Evolutionary conservation across 2,329 filamentous ascomycete genomes (phyloP), one percentile per base, ranked within the genome.

Genomic region (Hypoxylon sp.): DNA sequence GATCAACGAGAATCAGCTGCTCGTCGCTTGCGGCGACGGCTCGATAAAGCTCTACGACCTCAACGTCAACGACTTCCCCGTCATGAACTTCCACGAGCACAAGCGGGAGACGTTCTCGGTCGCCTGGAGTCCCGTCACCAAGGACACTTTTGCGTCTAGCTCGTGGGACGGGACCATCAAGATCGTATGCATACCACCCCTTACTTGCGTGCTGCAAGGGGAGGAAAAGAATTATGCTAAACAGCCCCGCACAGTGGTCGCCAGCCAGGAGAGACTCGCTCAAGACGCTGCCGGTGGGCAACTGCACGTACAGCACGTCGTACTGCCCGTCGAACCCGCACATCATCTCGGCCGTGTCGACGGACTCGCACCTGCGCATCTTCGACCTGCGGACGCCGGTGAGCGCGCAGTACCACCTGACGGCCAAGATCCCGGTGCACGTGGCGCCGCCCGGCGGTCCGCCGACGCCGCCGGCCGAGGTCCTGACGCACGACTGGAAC

Each of bases 141-240:
- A 99, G 73, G 90, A 95, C 69, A 91, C 87, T 0, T 98, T 99
- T 72, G 83, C 92, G 24, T 96, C 91, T 0, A 92, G 88, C 65
- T 96, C 92, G 4, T 99, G 95, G 95, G 95, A 99, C 70, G 95
- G 95, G 46, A 96, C 91, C 2, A 86, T 98, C 68, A 97, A 97
- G 78, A 87, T 99, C 69, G 87, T 88, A 72, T 57, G 82, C 40
- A 52, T 38, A 52, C 17, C 4, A 38, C 37, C 15, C 46, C n/a
- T 17, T 21, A 17, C 18, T 9, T 41, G 20, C 13, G 27, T 20
- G n/a, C 20, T 5, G 21, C 31, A 29, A 15, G 2, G n/a, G n/a
- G n/a, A n/a, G n/a, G n/a, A n/a, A n/a, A n/a, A n/a, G n/a, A n/a
- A n/a, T n/a, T 7, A 46, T 35, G 26, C 21, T 55, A 31, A 58